These are phyloP conservation scores for Aphanomyces euteiches DNA, from an alignment of 352 stramenopile species.

Conservation along the genomic window DNA sequence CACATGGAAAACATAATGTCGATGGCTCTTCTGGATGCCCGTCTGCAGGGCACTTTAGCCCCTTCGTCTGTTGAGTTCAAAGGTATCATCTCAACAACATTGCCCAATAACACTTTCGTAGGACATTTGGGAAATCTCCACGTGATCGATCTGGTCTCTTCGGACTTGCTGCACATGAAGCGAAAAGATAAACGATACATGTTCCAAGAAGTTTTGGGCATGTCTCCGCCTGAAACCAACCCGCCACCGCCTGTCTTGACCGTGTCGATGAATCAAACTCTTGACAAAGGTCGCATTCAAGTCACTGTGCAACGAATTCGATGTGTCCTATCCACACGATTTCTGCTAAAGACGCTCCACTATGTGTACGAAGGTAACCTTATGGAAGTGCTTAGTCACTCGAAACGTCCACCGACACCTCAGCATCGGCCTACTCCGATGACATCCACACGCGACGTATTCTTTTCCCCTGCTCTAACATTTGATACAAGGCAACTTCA, in stretches of 20 bases:
- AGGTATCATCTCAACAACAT: neutral
- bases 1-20: constrained; percentile 61
- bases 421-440: neutral
- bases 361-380: constrained; percentile 24
- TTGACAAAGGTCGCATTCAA: constrained; percentile 1
- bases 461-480: constrained; percentile 26
- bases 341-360: constrained; percentile 27
- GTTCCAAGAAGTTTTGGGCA: constrained; percentile 27
- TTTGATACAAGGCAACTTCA: neutral
- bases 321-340: constrained; percentile 17
- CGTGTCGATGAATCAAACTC: neutral
- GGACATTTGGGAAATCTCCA: constrained; percentile 60
- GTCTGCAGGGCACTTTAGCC: constrained; percentile 37
- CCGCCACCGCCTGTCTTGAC: neutral
- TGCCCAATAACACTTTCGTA: constrained; percentile 13
- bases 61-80: constrained; percentile 9
- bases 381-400: constrained; percentile 11
- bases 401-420: neutral
- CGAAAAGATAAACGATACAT: constrained; percentile 26
- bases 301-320: constrained; percentile 18
- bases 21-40: constrained; percentile 57
- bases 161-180: constrained; percentile 23
- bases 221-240: neutral
- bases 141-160: constrained; percentile 56
- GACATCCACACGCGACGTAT: constrained; percentile 17